phyloP scores from a whole-genome alignment of 176 grass and related monocot genomes.

The Eragrostis curvula region DNA sequence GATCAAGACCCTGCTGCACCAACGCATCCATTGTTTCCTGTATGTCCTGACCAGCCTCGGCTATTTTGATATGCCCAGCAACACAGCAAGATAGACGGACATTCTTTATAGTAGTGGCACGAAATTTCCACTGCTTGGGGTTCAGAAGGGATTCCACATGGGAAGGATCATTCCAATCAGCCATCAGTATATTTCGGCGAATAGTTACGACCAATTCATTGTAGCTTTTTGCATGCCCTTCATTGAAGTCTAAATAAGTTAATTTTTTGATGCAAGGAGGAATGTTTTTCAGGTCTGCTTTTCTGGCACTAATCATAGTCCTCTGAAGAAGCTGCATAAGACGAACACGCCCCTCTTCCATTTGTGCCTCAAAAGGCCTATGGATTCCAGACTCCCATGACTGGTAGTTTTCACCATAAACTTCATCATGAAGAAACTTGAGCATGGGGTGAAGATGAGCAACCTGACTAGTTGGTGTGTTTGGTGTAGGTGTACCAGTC shows the following conservation, averaged over 20 bases:
- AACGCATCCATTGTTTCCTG: constrained; percentile 93
- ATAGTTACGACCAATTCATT: constrained; percentile 94
- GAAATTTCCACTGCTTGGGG: constrained; percentile 96
- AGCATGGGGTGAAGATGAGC: constrained; percentile 94
- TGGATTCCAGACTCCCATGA: constrained; percentile 83
- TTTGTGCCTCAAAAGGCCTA: constrained; percentile 82
- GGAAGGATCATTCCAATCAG: constrained; percentile 99
- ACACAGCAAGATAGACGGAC: constrained; percentile 92
- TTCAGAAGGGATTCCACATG: constrained; percentile 98
- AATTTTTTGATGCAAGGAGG: constrained; percentile 89
- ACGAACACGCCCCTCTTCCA: constrained; percentile 70
- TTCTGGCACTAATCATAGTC: constrained; percentile 95
- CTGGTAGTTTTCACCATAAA: constrained; percentile 84
- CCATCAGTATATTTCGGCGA: constrained; percentile 93
- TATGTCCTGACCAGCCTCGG: constrained; percentile 92
- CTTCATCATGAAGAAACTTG: constrained; percentile 93
- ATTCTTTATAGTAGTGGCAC: constrained; percentile 87
- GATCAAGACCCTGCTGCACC: constrained; percentile 72
- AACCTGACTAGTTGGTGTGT: constrained; percentile 95
- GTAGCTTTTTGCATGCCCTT: constrained; percentile 84
- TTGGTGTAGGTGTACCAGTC: constrained; percentile 95
- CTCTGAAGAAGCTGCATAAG: constrained; percentile 83
- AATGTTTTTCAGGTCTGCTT: constrained; percentile 87
- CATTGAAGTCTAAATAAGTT: constrained; percentile 82
- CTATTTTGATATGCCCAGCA: constrained; percentile 93